These are phyloP conservation scores for Fusarium austroafricanum DNA, from an alignment of 2,329 filamentous ascomycete genomes.

Conservation along the genomic window DNA sequence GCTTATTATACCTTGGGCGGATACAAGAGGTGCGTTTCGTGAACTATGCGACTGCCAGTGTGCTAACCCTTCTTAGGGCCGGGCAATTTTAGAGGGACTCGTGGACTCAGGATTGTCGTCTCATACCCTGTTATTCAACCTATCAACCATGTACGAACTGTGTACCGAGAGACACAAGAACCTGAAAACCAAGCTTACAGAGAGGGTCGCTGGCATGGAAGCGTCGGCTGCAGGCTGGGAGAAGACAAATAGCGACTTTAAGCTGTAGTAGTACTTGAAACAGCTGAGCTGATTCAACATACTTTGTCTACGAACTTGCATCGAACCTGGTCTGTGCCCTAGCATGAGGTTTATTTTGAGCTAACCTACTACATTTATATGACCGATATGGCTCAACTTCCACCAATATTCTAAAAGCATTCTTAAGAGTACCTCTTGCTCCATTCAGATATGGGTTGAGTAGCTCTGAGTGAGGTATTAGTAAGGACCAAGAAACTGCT, in stretches of 20 bases:
- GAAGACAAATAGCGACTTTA: conserved; percentile 79
- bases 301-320: no score
- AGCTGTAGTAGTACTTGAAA: conserved; percentile 62
- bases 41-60: neutral
- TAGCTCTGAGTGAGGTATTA: no score
- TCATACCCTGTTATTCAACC: conserved; percentile 85
- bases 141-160: conserved; percentile 91
- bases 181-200: conserved; percentile 77
- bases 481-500: no score
- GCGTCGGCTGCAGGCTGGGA: conserved; percentile 73
- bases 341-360: no score
- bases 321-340: no score
- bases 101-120: conserved; percentile 74
- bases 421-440: no score
- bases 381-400: no score
- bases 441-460: no score
- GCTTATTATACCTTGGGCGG: conserved; percentile 81
- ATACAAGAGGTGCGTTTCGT: conserved; percentile 71
- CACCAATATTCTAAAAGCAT: no score
- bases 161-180: conserved; percentile 80
- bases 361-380: no score
- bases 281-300: no score
- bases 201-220: conserved; percentile 72
- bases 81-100: conserved; percentile 73
- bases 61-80: conserved; percentile 62